Percentiles rank a stretch among this genome's conserved stretches.
Evolutionary conservation across 345 rosid genomes (phyloP).

Genomic region (Eutrema heterophyllum): DNA sequence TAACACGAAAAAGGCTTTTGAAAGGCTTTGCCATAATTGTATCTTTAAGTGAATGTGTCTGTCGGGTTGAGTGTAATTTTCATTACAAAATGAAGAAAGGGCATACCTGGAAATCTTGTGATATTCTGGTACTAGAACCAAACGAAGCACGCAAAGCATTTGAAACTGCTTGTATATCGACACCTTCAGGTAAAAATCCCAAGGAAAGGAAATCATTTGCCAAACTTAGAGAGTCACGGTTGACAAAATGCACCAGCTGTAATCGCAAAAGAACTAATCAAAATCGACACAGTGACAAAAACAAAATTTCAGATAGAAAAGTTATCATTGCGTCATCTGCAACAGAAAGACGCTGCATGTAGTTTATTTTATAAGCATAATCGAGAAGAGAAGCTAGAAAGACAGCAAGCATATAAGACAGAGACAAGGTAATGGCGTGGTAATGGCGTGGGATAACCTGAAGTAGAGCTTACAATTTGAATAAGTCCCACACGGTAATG

Average conservation of each 20-base stretch:
- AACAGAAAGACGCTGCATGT: not conserved
- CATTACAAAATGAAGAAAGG: not conserved
- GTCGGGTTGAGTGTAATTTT: not conserved
- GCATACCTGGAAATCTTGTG: slow-evolving; percentile 91
- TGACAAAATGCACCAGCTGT: slow-evolving; percentile 98
- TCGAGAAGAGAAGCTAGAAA: not conserved
- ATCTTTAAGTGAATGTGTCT: not conserved
- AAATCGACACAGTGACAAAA: not conserved
- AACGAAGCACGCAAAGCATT: slow-evolving; percentile 74
- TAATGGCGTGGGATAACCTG: not conserved
- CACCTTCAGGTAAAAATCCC: slow-evolving; percentile 98
- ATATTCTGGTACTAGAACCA: slow-evolving; percentile 59
- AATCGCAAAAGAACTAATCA: slow-evolving; percentile 41
- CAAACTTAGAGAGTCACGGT: slow-evolving; percentile 95
- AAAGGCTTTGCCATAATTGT: not conserved
- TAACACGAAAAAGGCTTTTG: not conserved
- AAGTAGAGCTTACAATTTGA: slow-evolving; percentile 60
- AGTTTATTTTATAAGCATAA: not conserved
- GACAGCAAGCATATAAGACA: not conserved
- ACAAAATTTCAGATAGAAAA: not conserved
- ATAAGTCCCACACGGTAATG: slow-evolving; percentile 94
- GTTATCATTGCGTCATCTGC: not conserved
- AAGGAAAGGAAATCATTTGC: slow-evolving; percentile 98
- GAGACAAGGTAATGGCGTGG: not conserved
- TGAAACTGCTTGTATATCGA: slow-evolving; percentile 67